Conservation (phyloP, 148 eudicot species). For the Rhododendron simsii region DNA sequence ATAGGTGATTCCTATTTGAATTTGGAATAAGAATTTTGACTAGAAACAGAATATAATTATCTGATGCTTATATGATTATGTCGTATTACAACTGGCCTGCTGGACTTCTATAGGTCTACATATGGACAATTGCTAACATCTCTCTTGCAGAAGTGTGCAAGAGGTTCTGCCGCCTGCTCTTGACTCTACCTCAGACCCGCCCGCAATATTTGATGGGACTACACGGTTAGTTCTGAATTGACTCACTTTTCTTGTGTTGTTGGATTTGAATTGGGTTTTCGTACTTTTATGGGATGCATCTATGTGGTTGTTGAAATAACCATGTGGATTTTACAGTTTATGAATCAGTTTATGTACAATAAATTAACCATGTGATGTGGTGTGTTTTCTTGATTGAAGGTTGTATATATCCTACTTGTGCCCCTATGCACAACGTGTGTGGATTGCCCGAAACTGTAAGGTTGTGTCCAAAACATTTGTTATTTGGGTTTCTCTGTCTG, state of each 20-base stretch:
- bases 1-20: not conserved
- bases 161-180: constrained; percentile 59
- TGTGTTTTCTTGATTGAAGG: constrained; percentile 34
- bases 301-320: not conserved
- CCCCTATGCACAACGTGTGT: constrained; percentile 74
- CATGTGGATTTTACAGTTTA: not conserved
- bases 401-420: constrained; percentile 64
- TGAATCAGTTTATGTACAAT: not conserved
- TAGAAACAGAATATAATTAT: not conserved
- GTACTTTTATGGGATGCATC: not conserved
- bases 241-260: not conserved
- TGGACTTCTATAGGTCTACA: not conserved
- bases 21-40: not conserved
- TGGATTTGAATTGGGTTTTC: not conserved
- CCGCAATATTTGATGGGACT: constrained; percentile 67
- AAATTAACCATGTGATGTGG: not conserved
- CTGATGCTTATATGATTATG: not conserved
- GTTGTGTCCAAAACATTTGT: constrained; percentile 13
- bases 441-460: constrained; percentile 74
- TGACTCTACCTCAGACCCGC: constrained; percentile 68
- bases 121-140: not conserved
- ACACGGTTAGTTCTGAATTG: constrained; percentile 38
- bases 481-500: not conserved
- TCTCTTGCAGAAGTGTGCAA: constrained; percentile 26
- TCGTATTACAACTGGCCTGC: too few relatives aligned